Base-by-base conservation (phyloP, 2,329 filamentous ascomycete species). In the Neofusicoccum sp. region DNA sequence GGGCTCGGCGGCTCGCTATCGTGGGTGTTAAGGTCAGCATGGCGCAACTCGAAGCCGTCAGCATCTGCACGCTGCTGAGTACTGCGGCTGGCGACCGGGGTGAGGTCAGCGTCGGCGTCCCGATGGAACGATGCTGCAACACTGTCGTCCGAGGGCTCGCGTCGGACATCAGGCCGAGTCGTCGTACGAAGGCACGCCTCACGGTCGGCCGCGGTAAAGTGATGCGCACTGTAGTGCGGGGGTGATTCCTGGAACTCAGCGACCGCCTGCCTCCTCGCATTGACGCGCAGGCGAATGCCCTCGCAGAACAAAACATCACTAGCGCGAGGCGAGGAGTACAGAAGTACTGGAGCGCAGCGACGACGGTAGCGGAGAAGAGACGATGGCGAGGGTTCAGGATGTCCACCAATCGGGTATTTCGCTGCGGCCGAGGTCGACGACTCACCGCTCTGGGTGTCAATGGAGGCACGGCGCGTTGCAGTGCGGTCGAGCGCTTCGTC, bases 301-400 rank as follows among this genome's bases (percentile, higher is more conserved):
- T 75, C 69, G 56, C 65, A 69, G 65, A 80, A 78, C 6, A 82
- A 71, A n/a, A 82, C 73, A 62, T 81, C 78, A 69, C 76, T 80
- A 0, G 80, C 78, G 37, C 81, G 74, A 2, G 77, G 75, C 2
- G 80, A 78, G 44, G 78, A 76, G 28, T 74, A 74, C 6, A 78
- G 73, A 11, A 83, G 69, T 5, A 81, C 71, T 1, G 81, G 81
- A 56, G 80, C 76, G 66, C 80, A 83, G 34, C 80, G 77, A 6
- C 77, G 75, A 59, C 79, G 77, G 71, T 82, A 83, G 60, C 81
- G 78, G 43, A 78, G 72, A 12, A 71, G 66, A 59, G 81, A 79
- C 4, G 73, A 69, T 8, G 70, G 63, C 1, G 74, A 66, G 63
- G 71, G 69, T 70, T 62, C 49, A 22, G 49, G 16, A 16, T 49